Evolutionary conservation across 192 early-diverging fungal species (phyloP), one percentile per base, ranked within the genome.

Genomic region (Mortierella antarctica): DNA sequence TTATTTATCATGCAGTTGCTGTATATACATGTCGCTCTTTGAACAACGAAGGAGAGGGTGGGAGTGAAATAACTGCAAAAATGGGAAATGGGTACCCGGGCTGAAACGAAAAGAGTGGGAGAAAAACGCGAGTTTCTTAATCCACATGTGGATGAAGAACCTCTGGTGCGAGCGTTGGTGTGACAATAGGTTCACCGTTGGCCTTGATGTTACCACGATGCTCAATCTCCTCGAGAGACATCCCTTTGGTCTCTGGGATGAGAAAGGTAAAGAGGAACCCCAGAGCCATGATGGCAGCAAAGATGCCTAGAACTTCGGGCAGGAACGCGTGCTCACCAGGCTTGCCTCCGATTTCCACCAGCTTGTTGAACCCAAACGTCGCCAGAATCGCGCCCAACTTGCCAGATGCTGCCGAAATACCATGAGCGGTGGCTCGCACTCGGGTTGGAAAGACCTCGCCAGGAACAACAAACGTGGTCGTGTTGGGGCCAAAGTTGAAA

Each of bases 401-500:
- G 44, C 92, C 91, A 40, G 61, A 66, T n/a, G 89, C 91, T 39
- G 92, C 90, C 45, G 90, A 91, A 66, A 92, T 86, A 72, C 92
- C 92, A 74, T 93, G 91, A n/a, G 84, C 88, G 40, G 89, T 84
- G 12, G 91, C 83, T 47, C 90, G 82, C 49, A 89, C 71, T n/a
- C 81, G 64, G 71, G 65, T 89, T 67, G 69, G 91, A 84, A 61
- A 90, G 83, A 84, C 89, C 84, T 66, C 87, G 41, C 76, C 90
- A 46, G 92, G 91, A 42, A 91, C 76, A 50, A 93, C 86, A 71
- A 93, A 92, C 21, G 91, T 92, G 46, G 91, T 93, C 15, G 87
- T 73, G 77, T 93, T 93, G 21, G 92, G 90, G 44, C 90, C 90
- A 77, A 88, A 90, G 66, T 93, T 87, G 88, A 91, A 89, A 68